Evolutionary conservation across 805 yeast genomes (phyloP).

Genomic region (Candida hungchunana): DNA sequence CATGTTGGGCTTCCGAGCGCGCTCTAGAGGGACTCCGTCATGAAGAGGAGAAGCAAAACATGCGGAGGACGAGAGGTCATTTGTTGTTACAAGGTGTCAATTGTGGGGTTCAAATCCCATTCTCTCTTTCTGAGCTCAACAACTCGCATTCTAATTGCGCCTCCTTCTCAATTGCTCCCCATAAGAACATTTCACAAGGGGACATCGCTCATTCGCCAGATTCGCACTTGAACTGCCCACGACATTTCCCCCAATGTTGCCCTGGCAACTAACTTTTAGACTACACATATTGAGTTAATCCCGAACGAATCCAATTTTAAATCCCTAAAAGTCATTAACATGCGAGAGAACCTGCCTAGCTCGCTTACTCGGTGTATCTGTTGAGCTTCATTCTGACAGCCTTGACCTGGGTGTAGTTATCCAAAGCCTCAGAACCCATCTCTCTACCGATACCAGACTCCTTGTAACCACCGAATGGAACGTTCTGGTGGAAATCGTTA

Average conservation of each 20-base stretch:
- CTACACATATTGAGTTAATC: no score
- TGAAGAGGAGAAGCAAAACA: neutral
- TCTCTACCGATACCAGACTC: conserved; percentile 71
- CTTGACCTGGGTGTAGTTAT: conserved; percentile 60
- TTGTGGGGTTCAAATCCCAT: no score
- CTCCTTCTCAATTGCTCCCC: no score
- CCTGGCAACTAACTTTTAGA: no score
- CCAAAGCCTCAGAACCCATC: conserved; percentile 65
- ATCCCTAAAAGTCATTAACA: no score
- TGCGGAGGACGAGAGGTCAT: no score
- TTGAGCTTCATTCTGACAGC: conserved; percentile 53
- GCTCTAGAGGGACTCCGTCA: conserved; percentile 4
- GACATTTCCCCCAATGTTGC: no score
- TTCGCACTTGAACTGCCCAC: no score
- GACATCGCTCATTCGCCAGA: conserved; percentile 3
- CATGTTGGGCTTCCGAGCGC: conserved; percentile 2
- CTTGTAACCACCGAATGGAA: conserved; percentile 71
- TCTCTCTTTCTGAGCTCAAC: no score
- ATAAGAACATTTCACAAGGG: neutral
- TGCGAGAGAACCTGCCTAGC: no score
- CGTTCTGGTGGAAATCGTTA: conserved; percentile 61
- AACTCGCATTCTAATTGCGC: no score
- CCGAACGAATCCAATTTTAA: conserved; percentile 1
- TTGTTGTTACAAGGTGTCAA: no score
- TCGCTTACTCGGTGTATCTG: conserved; percentile 13